Evolutionary conservation across 331 rosid species (phyloP).

Genomic region (Pyracantha coccinea): DNA sequence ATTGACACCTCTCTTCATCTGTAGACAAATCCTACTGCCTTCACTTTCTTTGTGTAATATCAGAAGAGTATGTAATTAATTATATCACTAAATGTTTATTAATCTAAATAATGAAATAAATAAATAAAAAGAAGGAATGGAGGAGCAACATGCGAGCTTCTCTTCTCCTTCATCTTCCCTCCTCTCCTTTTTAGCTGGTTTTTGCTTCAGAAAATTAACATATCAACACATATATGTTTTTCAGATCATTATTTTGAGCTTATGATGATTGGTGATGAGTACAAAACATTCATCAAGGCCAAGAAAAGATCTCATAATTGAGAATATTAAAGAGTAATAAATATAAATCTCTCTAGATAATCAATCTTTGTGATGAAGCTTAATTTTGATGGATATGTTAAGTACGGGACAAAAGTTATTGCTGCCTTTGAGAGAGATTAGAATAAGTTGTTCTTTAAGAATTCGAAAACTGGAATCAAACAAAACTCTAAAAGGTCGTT

Average conservation of each 20-base stretch:
- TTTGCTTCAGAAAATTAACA: neutral
- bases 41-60: conserved; percentile 1
- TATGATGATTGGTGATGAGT: neutral
- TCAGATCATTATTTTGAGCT: neutral
- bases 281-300: neutral
- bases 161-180: conserved; percentile 1
- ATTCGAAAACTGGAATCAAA: neutral
- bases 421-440: neutral
- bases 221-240: neutral
- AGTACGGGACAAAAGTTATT: neutral
- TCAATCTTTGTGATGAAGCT: neutral
- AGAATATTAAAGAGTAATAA: neutral
- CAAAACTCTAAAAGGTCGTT: neutral
- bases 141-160: neutral
- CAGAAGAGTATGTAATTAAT: conserved; percentile 9
- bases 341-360: neutral
- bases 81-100: conserved; percentile 1
- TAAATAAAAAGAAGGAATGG: conserved; percentile 7
- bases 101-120: conserved; percentile 3
- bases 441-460: too few relatives aligned
- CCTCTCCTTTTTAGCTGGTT: neutral
- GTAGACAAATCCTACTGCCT: conserved; percentile 23
- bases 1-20: conserved; percentile 95
- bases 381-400: neutral
- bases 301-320: neutral